Base-by-base conservation (phyloP, 73 alveolate genomes). In the Paraurostyla sp. region DNA sequence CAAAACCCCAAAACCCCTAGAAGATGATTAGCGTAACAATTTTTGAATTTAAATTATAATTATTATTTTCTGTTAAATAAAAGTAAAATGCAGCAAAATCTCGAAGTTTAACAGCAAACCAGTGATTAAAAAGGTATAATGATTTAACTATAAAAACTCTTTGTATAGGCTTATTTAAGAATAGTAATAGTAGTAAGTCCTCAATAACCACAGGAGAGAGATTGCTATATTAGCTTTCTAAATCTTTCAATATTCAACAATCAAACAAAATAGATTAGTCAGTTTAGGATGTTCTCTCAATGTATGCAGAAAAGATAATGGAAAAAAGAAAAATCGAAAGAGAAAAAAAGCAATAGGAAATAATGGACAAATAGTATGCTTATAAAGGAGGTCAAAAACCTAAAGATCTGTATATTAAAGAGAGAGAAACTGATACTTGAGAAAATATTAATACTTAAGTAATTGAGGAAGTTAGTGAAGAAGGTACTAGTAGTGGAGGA, bases 381-480 rank as follows among this genome's bases (percentile, higher is more conserved):
- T 73, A 73, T 48, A 73, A 73, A 46, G 71, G 56, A 2, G 86
- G 86, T 0, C 3, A 18, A 43, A 49, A 73, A 48, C 71, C 86
- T 45, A 43, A 36, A 23, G 86, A 73, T 48, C 25, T 48, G 3
- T 49, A 73, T 45, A 73, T 13, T 3, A 43, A 27, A 15, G 43
- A 73, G 4, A 6, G 2, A n/a, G 52, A 35, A 6, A 6, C 42
- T 29, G 29, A 2, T 33, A 23, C 1, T n/a, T 50, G 41, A 23
- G 65, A 73, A 25, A 4, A 73, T 25, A 73, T 73, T 23, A 73
- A 49, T 36, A 88, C 56, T 88, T 58, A 88, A 59, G 41, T 88
- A 57, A 88, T 88, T 30, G 86, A 71, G 36, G 94, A 88, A 60
- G 85, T 71, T 0, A 88, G 91, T 68, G 94, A 88, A 30, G 94